phyloP scores from a whole-genome alignment of 441 rosid species.

The Dalechampia spathulata region DNA sequence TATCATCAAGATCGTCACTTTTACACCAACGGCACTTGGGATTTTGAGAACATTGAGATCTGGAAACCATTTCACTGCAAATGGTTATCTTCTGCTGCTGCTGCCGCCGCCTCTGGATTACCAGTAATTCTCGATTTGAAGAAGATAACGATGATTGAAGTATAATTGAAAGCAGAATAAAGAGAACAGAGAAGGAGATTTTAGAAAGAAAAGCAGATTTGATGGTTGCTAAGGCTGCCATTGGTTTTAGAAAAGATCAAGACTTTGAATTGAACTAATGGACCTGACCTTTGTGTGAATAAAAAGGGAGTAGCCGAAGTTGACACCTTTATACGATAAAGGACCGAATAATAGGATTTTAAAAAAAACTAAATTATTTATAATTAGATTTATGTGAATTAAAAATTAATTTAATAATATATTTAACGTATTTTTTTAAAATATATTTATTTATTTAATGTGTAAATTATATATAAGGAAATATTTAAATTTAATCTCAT shows the following conservation, averaged over 20 bases:
- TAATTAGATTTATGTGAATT: no score
- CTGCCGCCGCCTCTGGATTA: constrained; percentile 23
- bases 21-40: constrained; percentile 78
- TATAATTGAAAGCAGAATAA: constrained; percentile 2
- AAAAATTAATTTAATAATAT: no score
- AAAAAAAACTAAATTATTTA: no score
- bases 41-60: constrained; percentile 53
- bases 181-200: background rate
- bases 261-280: background rate
- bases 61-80: constrained; percentile 48
- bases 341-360: no score
- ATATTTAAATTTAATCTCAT: no score
- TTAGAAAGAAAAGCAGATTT: background rate
- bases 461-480: no score
- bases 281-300: no score
- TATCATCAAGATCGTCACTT: constrained; percentile 72
- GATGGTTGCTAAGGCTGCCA: background rate
- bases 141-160: constrained; percentile 12
- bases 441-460: no score
- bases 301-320: no score
- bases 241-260: no score
- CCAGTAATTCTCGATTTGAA: constrained; percentile 28
- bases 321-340: no score
- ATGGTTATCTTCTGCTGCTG: constrained; percentile 24
- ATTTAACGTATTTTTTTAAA: no score